Base-by-base conservation (phyloP, 306 rosid genomes). In the Trifolium repens region DNA sequence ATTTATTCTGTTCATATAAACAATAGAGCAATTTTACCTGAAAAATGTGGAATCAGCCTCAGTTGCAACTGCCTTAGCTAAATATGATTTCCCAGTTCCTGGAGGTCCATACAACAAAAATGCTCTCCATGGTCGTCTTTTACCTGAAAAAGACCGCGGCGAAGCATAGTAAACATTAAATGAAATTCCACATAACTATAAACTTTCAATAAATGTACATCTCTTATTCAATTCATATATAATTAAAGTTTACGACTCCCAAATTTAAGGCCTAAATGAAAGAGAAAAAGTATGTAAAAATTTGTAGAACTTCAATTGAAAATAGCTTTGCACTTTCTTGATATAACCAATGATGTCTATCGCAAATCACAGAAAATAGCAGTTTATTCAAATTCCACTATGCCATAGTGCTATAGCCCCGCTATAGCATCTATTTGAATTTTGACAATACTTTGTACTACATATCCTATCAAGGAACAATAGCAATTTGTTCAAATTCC, bases 1-100 rank as follows among this genome's bases (percentile, higher is more conserved):
- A 9, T 50, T 19, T 27, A 19, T 43, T 24, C 35, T 8, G 43
- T 26, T 10, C 75, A 67, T 9, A 5, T 57, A 50, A 63, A 24
- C 58, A 46, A 55, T 43, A 22, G 37, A 42, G 46, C 10, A 22
- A 71, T 35, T 3, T 83, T 68, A 96, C 99, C 99, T 96, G 84
- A 86, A 96, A 92, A 96, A 96, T 12, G 99, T 96, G 39, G 99
- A 96, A 22, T 96, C 99, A 2, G 99, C 98, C 84, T 96, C 99
- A 6, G 99, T 96, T 35, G 99, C 99, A 84, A 96, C 99, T 59
- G 99, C 99, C 92, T 96, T 96, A 68, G 99, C 99, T 78, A 96
- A 81, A 87, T 96, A 96, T 22, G 99, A 96, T 85, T 96, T 96
- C 39, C 99, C 99, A 10, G 98, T 96, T 81, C 99, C 99, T 68